These are phyloP conservation scores for Aspergillus chevalieri DNA, from an alignment of 2,329 filamentous ascomycete genomes.

Conservation along the genomic window DNA sequence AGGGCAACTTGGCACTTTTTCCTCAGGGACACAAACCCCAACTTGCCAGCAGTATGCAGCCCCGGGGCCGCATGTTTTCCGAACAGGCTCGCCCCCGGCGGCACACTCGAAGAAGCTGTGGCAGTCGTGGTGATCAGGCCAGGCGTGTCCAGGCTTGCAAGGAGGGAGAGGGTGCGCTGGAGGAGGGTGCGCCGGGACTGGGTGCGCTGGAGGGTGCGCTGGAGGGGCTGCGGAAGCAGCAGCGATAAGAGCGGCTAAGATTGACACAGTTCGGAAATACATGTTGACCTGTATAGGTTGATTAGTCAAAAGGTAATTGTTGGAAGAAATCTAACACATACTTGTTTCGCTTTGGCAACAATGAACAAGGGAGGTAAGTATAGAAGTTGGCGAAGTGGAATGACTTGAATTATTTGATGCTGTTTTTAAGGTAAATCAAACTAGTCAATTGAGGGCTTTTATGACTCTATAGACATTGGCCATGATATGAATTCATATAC, in stretches of 20 bases:
- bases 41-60: constrained; percentile 5
- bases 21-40: constrained; percentile 6
- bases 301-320: too few relatives aligned
- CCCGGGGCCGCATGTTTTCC: constrained; percentile 8
- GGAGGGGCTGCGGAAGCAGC: background rate
- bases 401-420: background rate
- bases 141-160: constrained; percentile 2
- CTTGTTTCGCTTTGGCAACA: background rate
- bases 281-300: background rate
- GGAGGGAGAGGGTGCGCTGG: background rate
- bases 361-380: background rate
- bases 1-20: constrained; percentile 4
- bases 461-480: background rate
- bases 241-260: background rate
- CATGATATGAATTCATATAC: background rate
- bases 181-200: background rate
- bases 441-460: background rate
- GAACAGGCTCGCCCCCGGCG: constrained; percentile 3
- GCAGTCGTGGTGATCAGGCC: constrained; percentile 6
- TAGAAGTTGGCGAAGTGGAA: background rate
- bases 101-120: constrained; percentile 9
- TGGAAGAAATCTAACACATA: background rate
- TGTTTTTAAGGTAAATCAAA: background rate
- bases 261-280: background rate
- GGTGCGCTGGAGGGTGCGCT: background rate